Percentiles rank a stretch among this genome's conserved stretches.
Conservation (phyloP, 148 eudicot species). For the Oxyria digyna region DNA sequence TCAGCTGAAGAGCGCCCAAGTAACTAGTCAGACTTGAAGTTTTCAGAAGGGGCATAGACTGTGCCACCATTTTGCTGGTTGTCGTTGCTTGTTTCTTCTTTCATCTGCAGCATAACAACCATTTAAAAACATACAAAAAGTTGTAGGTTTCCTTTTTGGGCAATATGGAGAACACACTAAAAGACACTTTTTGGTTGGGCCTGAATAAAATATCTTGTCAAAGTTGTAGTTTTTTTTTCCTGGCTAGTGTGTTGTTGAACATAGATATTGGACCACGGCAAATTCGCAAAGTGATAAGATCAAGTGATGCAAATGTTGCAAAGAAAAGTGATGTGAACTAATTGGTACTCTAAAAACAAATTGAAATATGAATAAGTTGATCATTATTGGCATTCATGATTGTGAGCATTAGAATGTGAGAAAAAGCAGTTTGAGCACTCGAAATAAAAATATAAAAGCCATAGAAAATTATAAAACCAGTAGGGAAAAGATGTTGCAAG, state of each 20-base stretch:
- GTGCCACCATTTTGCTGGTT: slow-evolving; percentile 30
- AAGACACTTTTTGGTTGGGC: not conserved
- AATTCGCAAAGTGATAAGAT: not conserved
- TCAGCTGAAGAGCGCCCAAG: not conserved
- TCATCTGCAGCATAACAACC: slow-evolving; percentile 37
- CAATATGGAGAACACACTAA: not conserved
- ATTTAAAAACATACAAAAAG: not conserved
- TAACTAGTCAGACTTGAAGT: slow-evolving; percentile 24
- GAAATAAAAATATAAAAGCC: not conserved
- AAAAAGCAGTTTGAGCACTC: not conserved
- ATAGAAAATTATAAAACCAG: not conserved
- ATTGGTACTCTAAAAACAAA: not conserved
- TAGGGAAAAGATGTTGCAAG: not conserved
- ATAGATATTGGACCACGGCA: not conserved
- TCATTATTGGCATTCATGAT: not conserved
- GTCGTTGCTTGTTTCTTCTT: slow-evolving; percentile 34
- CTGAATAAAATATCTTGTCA: not conserved
- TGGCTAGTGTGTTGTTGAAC: not conserved
- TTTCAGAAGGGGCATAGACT: slow-evolving; percentile 9
- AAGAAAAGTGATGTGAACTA: not conserved
- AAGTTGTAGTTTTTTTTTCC: not conserved
- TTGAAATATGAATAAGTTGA: not conserved
- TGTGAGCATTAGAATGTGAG: not conserved
- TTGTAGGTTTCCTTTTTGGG: too few species aligned
- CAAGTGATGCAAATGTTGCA: not conserved